Base-by-base conservation (phyloP, 139 green algal species). In the Mychonastes homosphaera region DNA sequence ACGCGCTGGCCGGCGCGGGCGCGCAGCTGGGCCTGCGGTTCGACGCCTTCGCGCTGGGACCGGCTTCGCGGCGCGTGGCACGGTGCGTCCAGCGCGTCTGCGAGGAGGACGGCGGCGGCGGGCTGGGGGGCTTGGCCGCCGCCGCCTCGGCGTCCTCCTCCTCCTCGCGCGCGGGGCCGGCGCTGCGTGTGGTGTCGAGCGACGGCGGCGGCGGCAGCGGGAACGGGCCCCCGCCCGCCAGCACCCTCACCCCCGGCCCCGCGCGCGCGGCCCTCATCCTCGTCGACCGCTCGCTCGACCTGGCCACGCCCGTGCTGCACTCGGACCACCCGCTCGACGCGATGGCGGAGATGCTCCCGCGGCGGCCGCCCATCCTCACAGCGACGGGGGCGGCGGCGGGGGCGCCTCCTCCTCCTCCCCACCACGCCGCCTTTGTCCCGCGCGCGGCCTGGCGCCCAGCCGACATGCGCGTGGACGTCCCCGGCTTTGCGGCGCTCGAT, bases 11-110 rank as follows among this genome's bases (percentile, higher is more conserved):
- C 7, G 64, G 62, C 41, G 6, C 79, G 8, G 65, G 60, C 0
- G 63, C 55, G 4, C 36, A 72, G 30, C 46, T 87, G 52, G 73
- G 74, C 28, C 28, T 58, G 16, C 63, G 68, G n/a, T 48, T 78
- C 5, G 82, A 84, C n/a, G 58, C 59, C 0, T 88, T 77, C 40
- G 63, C 75, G 0, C 26, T 85, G 1, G 82, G 80, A 0, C 71
- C 73, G 10, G 72, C 73, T 62, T 68, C 13, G 18, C 36, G 1
- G 53, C 56, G 5, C 39, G 86, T 24, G 76, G 71, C 74, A 35
- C 28, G 23, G 18, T 48, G 33, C 16, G 16, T 9, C 18, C 1
- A 12, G 34, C 2, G 52, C n/a, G 6, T 26, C 28, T 23, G 21
- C 40, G 2, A 27, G 18, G 6, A 10, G 5, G 16, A 15, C n/a